Conservation (phyloP, 768 basidiomycete genomes). For the Hirschioporus abietinus region DNA sequence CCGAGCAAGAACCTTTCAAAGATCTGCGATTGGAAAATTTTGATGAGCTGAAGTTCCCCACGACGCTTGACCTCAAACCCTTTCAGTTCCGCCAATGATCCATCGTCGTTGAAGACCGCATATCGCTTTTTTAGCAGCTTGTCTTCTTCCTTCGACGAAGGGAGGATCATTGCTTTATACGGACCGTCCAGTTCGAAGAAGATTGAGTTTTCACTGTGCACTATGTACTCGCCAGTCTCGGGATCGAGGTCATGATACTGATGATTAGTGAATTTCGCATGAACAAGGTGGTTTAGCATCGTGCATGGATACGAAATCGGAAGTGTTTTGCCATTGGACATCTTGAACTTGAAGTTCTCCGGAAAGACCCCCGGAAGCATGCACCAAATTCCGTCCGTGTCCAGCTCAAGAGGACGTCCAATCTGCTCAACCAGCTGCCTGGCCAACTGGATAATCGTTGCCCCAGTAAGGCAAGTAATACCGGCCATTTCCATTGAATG, state of each 20-base stretch:
- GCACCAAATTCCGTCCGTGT: slow-evolving; percentile 99
- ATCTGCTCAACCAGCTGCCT: slow-evolving; percentile 96
- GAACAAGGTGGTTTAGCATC: slow-evolving; percentile 97
- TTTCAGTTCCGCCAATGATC: slow-evolving; percentile 95
- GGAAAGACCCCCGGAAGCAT: slow-evolving; percentile 99
- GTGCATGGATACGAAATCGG: slow-evolving; percentile 96
- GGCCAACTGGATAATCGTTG: slow-evolving; percentile 98
- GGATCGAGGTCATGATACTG: slow-evolving; percentile 93
- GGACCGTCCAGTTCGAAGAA: slow-evolving; percentile 99
- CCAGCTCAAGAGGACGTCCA: slow-evolving; percentile 92
- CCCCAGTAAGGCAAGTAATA: slow-evolving; percentile 96
- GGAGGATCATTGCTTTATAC: slow-evolving; percentile 98
- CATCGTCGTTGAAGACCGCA: slow-evolving; percentile 98
- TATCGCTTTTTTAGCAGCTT: slow-evolving; percentile 98
- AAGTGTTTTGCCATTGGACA: slow-evolving; percentile 81
- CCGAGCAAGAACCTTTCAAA: slow-evolving; percentile 98
- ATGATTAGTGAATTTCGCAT: slow-evolving; percentile 93
- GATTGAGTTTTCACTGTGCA: slow-evolving; percentile 96
- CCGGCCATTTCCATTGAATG: slow-evolving; percentile 99
- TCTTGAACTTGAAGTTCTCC: slow-evolving; percentile 95
- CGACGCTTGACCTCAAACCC: slow-evolving; percentile 99
- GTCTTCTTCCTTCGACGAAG: slow-evolving; percentile 98
- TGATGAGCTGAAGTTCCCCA: slow-evolving; percentile 96
- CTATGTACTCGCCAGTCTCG: slow-evolving; percentile 74
- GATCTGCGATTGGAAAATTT: slow-evolving; percentile 97